Base-by-base conservation (phyloP, 495 filamentous ascomycete genomes). In the Podospora anserina region DNA sequence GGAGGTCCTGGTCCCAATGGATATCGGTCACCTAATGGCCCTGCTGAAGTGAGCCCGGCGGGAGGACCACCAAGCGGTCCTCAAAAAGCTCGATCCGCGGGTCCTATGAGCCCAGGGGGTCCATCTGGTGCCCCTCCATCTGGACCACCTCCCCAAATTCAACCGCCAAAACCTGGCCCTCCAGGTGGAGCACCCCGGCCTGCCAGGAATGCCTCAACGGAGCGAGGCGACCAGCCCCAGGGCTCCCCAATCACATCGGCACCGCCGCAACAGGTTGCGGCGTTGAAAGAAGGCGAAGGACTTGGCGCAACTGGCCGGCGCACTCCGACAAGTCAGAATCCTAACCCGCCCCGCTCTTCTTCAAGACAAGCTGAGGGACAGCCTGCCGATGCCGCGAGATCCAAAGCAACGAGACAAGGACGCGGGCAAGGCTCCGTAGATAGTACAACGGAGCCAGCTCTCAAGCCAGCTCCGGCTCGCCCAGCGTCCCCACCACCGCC, bases 61-160 rank as follows among this genome's bases (percentile, higher is more conserved):
- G 58, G 73, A 70, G 70, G 77, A 66, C 26, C 63, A 66, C 65
- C 74, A 65, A 70, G 77, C 70, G 70, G 80, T 71, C 32, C 82
- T 79, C 66, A 85, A 83, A 67, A 87, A 89, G 70, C 84, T 90
- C 71, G 92, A 88, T 85, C 92, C 68, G 87, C 89, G 7, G 89
- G 90, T 27, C 27, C 27, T 19, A 27, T 13, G 11, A 84, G 88
- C 66, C 87, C 88, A 23, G 88, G 90, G 70, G 88, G 87, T 9
- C 39, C 39, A 13, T 49, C 39, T 49, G 39, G 39, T 2, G 55
- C 55, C 2, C 55, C 55, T 6, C 90, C 92, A 2, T 83, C 90
- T 54, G 94, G 94, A 16, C 94, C 94, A 58, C 92, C 94, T 54
- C 94, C 94, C 23, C 89, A 90, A 53, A 91, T 92, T 49, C 92